These are phyloP conservation scores for Caryopteris hybrid DNA, from an alignment of 305 asterid genomes.

Conservation along the genomic window DNA sequence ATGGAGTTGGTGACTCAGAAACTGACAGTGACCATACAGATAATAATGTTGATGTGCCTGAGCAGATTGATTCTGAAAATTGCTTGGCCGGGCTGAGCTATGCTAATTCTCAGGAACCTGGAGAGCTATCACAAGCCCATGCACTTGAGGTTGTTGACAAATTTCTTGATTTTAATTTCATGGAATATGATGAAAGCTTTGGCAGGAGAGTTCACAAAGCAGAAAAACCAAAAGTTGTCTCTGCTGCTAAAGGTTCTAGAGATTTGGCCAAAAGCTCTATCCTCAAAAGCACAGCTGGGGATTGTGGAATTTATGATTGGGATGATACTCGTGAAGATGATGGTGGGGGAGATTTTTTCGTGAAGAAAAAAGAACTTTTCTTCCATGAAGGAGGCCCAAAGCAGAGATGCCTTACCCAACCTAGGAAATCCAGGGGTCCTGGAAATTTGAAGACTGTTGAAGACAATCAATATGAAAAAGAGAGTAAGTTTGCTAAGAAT, in stretches of 20 bases:
- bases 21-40: constrained; percentile 25
- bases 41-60: constrained; percentile 27
- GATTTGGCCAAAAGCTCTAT: constrained; percentile 54
- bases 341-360: constrained; percentile 84
- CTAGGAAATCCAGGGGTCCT: constrained; percentile 34
- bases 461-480: constrained; percentile 24
- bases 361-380: constrained; percentile 63
- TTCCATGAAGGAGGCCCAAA: constrained; percentile 29
- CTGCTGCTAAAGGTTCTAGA: constrained; percentile 62
- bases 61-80: constrained; percentile 32
- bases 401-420: constrained; percentile 38
- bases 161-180: constrained; percentile 58
- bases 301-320: constrained; percentile 62
- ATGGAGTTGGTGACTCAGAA: constrained; percentile 34
- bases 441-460: constrained; percentile 21
- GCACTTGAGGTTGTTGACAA: constrained; percentile 84
- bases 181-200: constrained; percentile 39
- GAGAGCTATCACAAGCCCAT: constrained; percentile 79
- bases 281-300: constrained; percentile 30
- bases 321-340: constrained; percentile 82
- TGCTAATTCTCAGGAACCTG: constrained; percentile 84
- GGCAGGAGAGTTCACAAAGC: constrained; percentile 20
- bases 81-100: constrained; percentile 76
- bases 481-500: constrained; percentile 18
- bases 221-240: constrained; percentile 37